phyloP scores from a whole-genome alignment of 2,329 filamentous ascomycete species.

The Phialophora tarda region DNA sequence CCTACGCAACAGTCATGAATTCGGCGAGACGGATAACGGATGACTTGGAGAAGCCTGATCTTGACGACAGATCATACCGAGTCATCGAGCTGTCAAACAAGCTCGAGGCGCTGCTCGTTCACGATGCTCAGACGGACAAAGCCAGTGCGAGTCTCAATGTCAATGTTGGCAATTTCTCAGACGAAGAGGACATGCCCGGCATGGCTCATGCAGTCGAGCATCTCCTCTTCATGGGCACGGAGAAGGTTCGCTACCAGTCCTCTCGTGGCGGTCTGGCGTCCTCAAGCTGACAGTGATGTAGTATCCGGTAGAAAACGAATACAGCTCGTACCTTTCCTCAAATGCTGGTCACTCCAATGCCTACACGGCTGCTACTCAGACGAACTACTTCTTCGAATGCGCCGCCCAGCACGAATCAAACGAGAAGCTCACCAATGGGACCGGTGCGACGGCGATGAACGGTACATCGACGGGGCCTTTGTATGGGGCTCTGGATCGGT shows the following conservation, averaged over 20 bases:
- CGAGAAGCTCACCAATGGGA: constrained; percentile 27
- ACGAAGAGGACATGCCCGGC: constrained; percentile 86
- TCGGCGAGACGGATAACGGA: constrained; percentile 63
- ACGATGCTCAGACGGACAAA: constrained; percentile 95
- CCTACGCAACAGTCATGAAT: constrained; percentile 39
- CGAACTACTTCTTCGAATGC: constrained; percentile 97
- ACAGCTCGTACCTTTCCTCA: constrained; percentile 87
- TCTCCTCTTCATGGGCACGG: constrained; percentile 96
- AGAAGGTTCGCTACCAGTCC: constrained; percentile 66
- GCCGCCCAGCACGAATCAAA: constrained; percentile 70
- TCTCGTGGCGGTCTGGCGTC: background rate
- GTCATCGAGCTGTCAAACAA: constrained; percentile 85
- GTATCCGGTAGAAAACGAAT: constrained; percentile 94
- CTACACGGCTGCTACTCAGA: constrained; percentile 90
- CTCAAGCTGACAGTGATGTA: constrained; percentile 43
- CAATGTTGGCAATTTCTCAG: constrained; percentile 94
- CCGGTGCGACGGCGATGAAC: constrained; percentile 26
- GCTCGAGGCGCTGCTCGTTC: constrained; percentile 88
- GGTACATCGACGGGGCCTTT: constrained; percentile 57
- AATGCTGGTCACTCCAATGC: constrained; percentile 94
- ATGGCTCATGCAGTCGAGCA: constrained; percentile 97
- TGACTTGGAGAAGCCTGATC: constrained; percentile 76
- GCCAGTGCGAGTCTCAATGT: constrained; percentile 94
- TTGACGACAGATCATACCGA: constrained; percentile 86
- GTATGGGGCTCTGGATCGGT: constrained; percentile 83